A percentile compares a stretch with the other conserved stretches of the same genome.
These are phyloP conservation scores for Botryotinia narcissicola DNA, from an alignment of 2,329 filamentous ascomycete species.

Conservation along the genomic window DNA sequence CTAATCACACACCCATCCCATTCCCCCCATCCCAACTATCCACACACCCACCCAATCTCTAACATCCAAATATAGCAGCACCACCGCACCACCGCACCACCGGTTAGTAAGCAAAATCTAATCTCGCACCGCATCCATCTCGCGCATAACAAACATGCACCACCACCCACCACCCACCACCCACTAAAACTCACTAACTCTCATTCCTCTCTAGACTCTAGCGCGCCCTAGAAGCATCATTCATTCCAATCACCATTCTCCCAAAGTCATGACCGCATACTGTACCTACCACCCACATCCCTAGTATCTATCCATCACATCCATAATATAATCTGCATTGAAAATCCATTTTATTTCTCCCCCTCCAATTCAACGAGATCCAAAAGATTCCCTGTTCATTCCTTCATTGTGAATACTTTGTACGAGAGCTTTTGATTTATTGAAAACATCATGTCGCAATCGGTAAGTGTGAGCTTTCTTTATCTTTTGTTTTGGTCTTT, in stretches of 20 bases:
- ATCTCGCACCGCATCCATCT: no score
- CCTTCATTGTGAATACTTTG: not conserved
- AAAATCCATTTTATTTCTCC: conserved; percentile 8
- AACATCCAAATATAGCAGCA: conserved; percentile 12
- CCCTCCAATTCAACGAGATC: not conserved
- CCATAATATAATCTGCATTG: not conserved
- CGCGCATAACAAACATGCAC: not conserved
- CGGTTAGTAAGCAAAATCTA: no score
- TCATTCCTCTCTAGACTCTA: not conserved
- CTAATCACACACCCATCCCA: not conserved
- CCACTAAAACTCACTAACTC: not conserved
- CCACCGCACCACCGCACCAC: not conserved
- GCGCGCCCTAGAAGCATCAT: not conserved
- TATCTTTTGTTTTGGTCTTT: no score
- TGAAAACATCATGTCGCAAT: conserved; percentile 34
- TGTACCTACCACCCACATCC: not conserved
- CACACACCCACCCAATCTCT: not conserved
- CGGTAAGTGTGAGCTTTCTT: conserved; percentile 27
- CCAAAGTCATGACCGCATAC: conserved; percentile 15
- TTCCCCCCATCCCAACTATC: not conserved
- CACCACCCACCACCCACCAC: no score
- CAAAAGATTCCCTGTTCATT: not conserved
- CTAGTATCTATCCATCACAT: not conserved
- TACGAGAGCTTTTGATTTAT: not conserved
- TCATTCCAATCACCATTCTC: not conserved